Conservation (phyloP, 208 protist species). For the Trypanosoma lewisi region DNA sequence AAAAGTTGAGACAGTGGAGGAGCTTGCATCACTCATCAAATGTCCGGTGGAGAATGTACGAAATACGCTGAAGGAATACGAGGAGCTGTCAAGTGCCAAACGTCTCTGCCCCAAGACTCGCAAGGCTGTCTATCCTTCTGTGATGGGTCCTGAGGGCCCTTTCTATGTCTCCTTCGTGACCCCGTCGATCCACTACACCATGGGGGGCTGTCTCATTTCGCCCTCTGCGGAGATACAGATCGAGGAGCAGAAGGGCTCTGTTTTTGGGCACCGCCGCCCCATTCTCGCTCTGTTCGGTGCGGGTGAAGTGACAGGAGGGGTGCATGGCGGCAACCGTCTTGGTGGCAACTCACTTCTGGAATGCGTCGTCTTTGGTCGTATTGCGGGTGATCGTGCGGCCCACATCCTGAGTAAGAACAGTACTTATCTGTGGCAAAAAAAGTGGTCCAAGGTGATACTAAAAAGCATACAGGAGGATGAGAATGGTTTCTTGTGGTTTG, state of each 20-base stretch:
- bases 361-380: constrained; percentile 93
- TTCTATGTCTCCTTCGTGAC: constrained; percentile 90
- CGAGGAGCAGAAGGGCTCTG: constrained; percentile 24
- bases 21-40: constrained; percentile 60
- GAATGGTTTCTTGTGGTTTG: constrained; percentile 50
- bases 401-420: too few relatives aligned
- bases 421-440: too few relatives aligned
- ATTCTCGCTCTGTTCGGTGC: constrained; percentile 93
- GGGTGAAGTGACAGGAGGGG: constrained; percentile 95
- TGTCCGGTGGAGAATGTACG: constrained; percentile 38
- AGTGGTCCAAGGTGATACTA: background rate
- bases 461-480: too few relatives aligned
- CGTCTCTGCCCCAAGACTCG: constrained; percentile 54
- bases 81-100: constrained; percentile 34
- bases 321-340: constrained; percentile 96
- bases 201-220: constrained; percentile 94
- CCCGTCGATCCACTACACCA: constrained; percentile 96
- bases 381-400: constrained; percentile 68
- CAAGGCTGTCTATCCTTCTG: constrained; percentile 82
- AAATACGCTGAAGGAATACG: constrained; percentile 63
- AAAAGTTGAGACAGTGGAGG: constrained; percentile 38
- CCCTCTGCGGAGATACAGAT: constrained; percentile 64
- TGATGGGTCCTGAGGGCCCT: constrained; percentile 52
- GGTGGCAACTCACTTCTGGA: constrained; percentile 97
- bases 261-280: constrained; percentile 46